Evolutionary conservation across 345 rosid species (phyloP), one percentile per base, ranked within the genome.

Genomic region (Eucalyptus regnans): DNA sequence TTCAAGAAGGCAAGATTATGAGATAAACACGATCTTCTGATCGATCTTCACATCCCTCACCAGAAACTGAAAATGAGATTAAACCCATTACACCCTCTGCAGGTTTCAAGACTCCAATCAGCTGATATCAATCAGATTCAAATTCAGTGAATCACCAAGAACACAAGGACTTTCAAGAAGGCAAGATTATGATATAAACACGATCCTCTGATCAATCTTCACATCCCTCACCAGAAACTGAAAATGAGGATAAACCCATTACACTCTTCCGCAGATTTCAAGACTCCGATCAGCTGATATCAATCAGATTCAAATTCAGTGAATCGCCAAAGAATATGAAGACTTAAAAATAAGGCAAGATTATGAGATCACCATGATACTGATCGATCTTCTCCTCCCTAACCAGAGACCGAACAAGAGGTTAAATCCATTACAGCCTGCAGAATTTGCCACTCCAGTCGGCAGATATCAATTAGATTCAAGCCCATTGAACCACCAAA

Each of bases 181-280:
- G 23, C 80, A 17, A 68, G 80, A 68, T 33, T 8, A 33, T 17
- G 44, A 68, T 4, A 33, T 8, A 33, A 68, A 17, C 44, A 33
- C 7, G 13, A 68, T 68, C 44, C 44, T 56, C 3, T 33, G 44
- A 18, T 33, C 7, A 13, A 68, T 41, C 46, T 76, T 76, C 83
- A 95, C 99, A 37, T 76, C 15, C 14, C 23, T 11, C 84, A 22
- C 48, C 84, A 76, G 84, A 76, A 37, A 41, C 48, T 41, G 84
- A 11, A 76, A 76, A 76, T 41, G 83, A 20, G 83, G 27, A 20
- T 68, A 17, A 17, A 68, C 80, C 79, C 41, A 15, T 16, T 66
- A 66, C 41, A 31, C 43, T 12, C 27, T 1, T 2, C 46, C 7
- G 13, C 12, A 37, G 8, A 18, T 71, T 71, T 71, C 27, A 37